Base-by-base conservation (phyloP, 2,329 filamentous ascomycete genomes). In the Penicillium sp. region DNA sequence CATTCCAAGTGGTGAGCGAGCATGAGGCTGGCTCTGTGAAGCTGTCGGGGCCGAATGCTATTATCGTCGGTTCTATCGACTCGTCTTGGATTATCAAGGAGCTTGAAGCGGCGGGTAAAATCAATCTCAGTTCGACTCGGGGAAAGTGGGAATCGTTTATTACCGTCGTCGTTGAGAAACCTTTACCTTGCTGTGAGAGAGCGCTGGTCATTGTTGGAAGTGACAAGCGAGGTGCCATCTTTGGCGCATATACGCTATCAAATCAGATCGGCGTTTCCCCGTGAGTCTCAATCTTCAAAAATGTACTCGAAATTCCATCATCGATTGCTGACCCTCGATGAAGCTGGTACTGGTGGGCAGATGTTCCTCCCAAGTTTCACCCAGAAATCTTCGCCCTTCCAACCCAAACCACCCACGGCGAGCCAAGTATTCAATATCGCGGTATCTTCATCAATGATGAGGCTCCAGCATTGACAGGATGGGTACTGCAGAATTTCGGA, bases 201-300 rank as follows among this genome's bases (percentile, higher is more conserved):
- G 87, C 87, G 1, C 75, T 90, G 16, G 83, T 90, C 1, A 85
- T 91, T 68, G 86, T 83, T 28, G 87, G 86, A 10, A 87, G 83
- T 65, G 87, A 90, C 67, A 83, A 83, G 51, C 78, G 87, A 57
- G 86, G 86, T 13, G 83, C 85, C 2, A 88, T 91, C 51, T 91
- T 82, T 63, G 88, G 88, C 10, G 75, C 89, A 18, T 91, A 91
- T 72, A 86, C 87, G 59, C 71, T 90, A 44, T 88, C 85, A 19
- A 87, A 90, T 71, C 87, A 90, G 67, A 89, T 90, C 53, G 88
- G 88, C 23, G 86, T 90, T 11, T 87, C 84, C 28, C 87, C 86
- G 51, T 57, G 39, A 13, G 55, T 61, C 19, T 31, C 10, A 19
- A 43, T 3, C 14, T 11, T 18, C 13, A 28, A 16, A n/a, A 10